Base-by-base conservation (phyloP, 139 green algal genomes). In the Micromonas pusilla region DNA sequence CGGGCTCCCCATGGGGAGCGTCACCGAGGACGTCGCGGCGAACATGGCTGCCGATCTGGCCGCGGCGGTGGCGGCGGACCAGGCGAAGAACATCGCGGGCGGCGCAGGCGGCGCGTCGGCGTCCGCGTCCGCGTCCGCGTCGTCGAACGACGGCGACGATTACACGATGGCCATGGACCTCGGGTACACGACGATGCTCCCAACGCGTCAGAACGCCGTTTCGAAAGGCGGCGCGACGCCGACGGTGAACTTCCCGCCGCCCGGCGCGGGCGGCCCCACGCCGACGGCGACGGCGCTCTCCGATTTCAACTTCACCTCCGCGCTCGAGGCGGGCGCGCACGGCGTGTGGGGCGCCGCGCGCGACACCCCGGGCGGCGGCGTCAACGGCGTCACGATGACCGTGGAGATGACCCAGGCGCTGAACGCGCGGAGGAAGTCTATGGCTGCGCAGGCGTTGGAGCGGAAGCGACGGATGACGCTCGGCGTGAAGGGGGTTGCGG, bases 141-240 rank as follows among this genome's bases (percentile, higher is more conserved):
- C n/a, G n/a, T n/a, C n/a, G n/a, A n/a, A n/a, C n/a, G 34, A 62
- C 16, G 68, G 36, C 20, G n/a, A 23, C 2, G 68, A 38, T 20
- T 20, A 34, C 37, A 62, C 68, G 37, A 26, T 75, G 25, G 53
- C 31, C 34, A 75, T 75, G 68, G 68, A 75, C 19, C 63, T 70
- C 63, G 63, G 31, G 5, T 34, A 63, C 2, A 39, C 68, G 23
- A 62, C 68, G 38, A 20, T 75, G 23, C 25, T 32, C n/a, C 37
- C 33, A 19, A 62, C 13, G 23, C n/a, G n/a, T n/a, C n/a, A n/a
- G n/a, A n/a, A n/a, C n/a, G n/a, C n/a, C n/a, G n/a, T n/a, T n/a
- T n/a, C n/a, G n/a, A n/a, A 39, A 23, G 37, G 68, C 37, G 37
- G 38, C 68, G 68, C 37, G 37, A 73, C 66, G 1, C 19, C 30